Evolutionary conservation across 1,139 yeast species (phyloP), one percentile per base, ranked within the genome.

Genomic region (Ogataea hybrid): DNA sequence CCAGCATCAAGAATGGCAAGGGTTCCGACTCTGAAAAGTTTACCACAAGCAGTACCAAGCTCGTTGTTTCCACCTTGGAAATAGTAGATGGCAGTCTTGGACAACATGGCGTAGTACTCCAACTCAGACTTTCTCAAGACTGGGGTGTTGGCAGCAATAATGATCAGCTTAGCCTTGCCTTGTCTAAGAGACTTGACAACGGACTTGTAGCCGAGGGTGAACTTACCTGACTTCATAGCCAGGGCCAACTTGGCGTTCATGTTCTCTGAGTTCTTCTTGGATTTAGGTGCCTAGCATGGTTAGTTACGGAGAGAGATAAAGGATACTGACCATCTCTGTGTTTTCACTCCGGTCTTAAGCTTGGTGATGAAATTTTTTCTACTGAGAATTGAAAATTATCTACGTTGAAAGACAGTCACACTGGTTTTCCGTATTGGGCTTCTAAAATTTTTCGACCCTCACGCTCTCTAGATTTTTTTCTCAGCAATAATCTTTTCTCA

Each of bases 21-120:
- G 67, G 90, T 92, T 79, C 97, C 97, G 66, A 92, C 98, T 81
- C 97, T 90, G 97, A 94, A 92, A 70, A 92, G 89, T 79, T 87
- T 90, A 89, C 99, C 99, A 76, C 97, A 92, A 63, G 96, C 96
- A 67, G 99, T 94, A 81, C 98, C 97, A 70, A 92, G 88, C 79
- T 90, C 97, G 78, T 90, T 90, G 97, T 90, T 90, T 76, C 97
- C 96, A 80, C 97, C 98, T 77, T 86, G 95, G 95, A 90, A 92
- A 84, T 81, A 83, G 95, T 90, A 92, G 66, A 92, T 96, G 70
- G 81, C 83, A 71, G 97, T 88, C 88, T 90, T 92, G 71, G 98
- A 87, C 75, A 92, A 85, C 98, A 92, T 92, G 68, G 98, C 97
- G 90, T 94, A 94, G 85, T 92, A 92, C 84, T 94, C 98, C 75